These are phyloP conservation scores for Tuber calosporum DNA, from an alignment of 495 filamentous ascomycete species.

Conservation along the genomic window DNA sequence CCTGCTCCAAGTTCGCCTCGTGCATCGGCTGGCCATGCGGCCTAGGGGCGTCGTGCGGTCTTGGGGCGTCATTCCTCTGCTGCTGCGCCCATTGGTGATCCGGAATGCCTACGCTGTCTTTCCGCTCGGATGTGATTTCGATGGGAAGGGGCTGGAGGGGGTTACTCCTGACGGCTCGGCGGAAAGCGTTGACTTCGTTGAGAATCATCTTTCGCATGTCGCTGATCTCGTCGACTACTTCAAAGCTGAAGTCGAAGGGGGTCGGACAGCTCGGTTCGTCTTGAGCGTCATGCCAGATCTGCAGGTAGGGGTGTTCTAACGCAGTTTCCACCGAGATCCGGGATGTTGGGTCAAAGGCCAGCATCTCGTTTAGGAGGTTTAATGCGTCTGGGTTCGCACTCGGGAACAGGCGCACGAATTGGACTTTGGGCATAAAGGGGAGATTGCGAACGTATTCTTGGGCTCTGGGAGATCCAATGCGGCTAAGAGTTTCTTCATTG, in stretches of 20 bases:
- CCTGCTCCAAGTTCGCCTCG: slow-evolving; percentile 62
- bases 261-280: slow-evolving; percentile 90
- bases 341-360: slow-evolving; percentile 87
- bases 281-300: slow-evolving; percentile 96
- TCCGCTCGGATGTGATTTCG: slow-evolving; percentile 46
- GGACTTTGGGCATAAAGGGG: slow-evolving; percentile 87
- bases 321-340: slow-evolving; percentile 90
- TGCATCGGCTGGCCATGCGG: slow-evolving; percentile 43
- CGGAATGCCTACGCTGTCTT: slow-evolving; percentile 56
- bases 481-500: slow-evolving; percentile 85
- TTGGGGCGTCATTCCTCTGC: slow-evolving; percentile 72
- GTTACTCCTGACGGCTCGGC: slow-evolving; percentile 63
- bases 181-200: slow-evolving; percentile 80
- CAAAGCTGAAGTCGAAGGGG: slow-evolving; percentile 97
- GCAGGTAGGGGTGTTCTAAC: slow-evolving; percentile 88
- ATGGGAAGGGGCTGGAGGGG: slow-evolving; percentile 47
- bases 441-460: slow-evolving; percentile 98
- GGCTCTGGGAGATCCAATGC: slow-evolving; percentile 89
- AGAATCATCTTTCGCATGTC: slow-evolving; percentile 98
- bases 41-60: slow-evolving; percentile 65
- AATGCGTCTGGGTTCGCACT: slow-evolving; percentile 94
- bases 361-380: slow-evolving; percentile 89
- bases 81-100: slow-evolving; percentile 63
- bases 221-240: slow-evolving; percentile 81
- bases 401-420: slow-evolving; percentile 81